Percentiles rank a stretch among this genome's conserved stretches.
These are phyloP conservation scores for Huntiella decipiens DNA, from an alignment of 2,329 filamentous ascomycete genomes.

Conservation along the genomic window DNA sequence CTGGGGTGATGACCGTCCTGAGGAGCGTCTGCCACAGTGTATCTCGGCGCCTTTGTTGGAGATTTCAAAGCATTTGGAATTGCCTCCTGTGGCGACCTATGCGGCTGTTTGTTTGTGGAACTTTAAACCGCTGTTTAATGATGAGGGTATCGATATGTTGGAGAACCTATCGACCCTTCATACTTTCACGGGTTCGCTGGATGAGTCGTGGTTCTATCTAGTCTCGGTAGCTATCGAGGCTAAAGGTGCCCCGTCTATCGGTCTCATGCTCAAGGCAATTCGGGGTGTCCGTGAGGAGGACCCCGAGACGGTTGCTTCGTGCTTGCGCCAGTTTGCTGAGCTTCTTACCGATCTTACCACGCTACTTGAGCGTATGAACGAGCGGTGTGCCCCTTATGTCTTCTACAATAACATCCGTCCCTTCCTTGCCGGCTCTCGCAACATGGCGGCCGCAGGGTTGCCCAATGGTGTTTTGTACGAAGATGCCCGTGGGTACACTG, in stretches of 20 bases:
- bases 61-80: constrained; percentile 58
- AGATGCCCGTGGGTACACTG: constrained; percentile 46
- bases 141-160: constrained; percentile 63
- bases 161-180: constrained; percentile 75
- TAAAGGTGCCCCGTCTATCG: constrained; percentile 67
- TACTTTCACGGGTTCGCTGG: constrained; percentile 83
- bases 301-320: constrained; percentile 50
- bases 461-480: constrained; percentile 80
- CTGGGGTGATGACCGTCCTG: constrained; percentile 76
- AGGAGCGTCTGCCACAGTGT: constrained; percentile 58
- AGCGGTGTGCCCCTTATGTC: constrained; percentile 80
- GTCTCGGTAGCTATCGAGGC: constrained; percentile 92
- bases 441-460: constrained; percentile 87
- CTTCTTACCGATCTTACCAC: constrained; percentile 65
- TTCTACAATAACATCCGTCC: constrained; percentile 96
- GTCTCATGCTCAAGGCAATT: constrained; percentile 77
- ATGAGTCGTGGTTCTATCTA: constrained; percentile 98
- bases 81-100: constrained; percentile 87
- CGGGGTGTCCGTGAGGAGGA: constrained; percentile 56
- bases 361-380: constrained; percentile 76
- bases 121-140: constrained; percentile 75
- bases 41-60: constrained; percentile 68
- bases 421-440: constrained; percentile 89
- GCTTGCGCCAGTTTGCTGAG: constrained; percentile 69
- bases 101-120: constrained; percentile 90